Base-by-base conservation (phyloP, 768 basidiomycete species). In the Suillus discolor region DNA sequence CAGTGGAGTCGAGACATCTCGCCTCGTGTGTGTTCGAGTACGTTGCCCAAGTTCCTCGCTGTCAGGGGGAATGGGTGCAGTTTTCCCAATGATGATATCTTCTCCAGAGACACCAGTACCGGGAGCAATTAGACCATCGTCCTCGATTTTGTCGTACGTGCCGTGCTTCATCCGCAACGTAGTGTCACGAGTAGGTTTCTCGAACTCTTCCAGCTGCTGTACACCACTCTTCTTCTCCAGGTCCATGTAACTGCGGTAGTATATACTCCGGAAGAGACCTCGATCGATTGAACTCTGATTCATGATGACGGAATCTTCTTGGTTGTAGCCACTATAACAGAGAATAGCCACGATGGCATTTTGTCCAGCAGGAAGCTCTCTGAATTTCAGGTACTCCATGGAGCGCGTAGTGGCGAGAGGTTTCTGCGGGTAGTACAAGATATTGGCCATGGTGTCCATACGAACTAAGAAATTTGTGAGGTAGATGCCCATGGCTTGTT, bases 271-370 rank as follows among this genome's bases (percentile, higher is more conserved):
- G 91, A 99, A 99, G 38, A 99, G 85, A 66, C 97, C 97, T 65
- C 97, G 93, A 74, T 99, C 97, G 70, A 99, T 93, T 34, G 97
- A 97, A 71, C 93, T 95, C 79, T 99, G 97, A 77, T 99, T 99
- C 97, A 99, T 98, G 80, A 99, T 99, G 79, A 99, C 97, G 68
- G 97, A 99, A 85, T 99, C 97, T 87, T 99, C 97, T 80, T 99
- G 97, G 77, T 99, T 99, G 81, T 99, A 99, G 57, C 97, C 97
- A 71, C 96, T 98, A 80, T 99, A 99, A 74, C 96, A 98, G 63
- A 99, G 82, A 73, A 99, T 99, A 15, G 97, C 97, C 65, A 99
- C 97, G 68, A 98, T 94, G 57, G 97, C 97, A 73, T 99, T 99
- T 79, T 99, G 97, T n/a, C 96, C 97, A 20, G 97, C 97, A 62